Evolutionary conservation across 2,329 filamentous ascomycete species (phyloP).

Genomic region (Trichoderma simmonsii): DNA sequence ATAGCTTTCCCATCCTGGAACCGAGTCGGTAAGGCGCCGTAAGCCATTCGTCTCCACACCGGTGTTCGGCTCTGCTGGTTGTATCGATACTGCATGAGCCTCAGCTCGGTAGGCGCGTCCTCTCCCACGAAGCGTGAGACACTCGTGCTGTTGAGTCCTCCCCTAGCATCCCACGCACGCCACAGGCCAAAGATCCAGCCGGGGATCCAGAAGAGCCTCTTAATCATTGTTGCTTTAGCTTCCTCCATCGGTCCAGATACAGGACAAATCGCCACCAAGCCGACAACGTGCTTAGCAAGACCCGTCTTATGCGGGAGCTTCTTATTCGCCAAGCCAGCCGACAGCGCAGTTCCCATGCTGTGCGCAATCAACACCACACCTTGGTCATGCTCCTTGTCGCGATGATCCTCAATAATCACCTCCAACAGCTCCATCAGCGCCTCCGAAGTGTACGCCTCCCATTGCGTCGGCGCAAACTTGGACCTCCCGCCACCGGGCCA

Average conservation of each 20-base stretch:
- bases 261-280: constrained; percentile 79
- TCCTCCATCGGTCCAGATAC: constrained; percentile 60
- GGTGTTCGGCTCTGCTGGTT: constrained; percentile 81
- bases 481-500: constrained; percentile 87
- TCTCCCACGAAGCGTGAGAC: constrained; percentile 73
- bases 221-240: constrained; percentile 41
- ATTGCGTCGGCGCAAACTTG: constrained; percentile 64
- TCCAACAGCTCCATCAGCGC: constrained; percentile 73
- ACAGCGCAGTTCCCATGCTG: constrained; percentile 82
- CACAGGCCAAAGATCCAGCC: constrained; percentile 71
- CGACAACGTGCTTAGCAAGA: constrained; percentile 65
- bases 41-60: constrained; percentile 79
- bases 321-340: constrained; percentile 62
- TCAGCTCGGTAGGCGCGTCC: constrained; percentile 62
- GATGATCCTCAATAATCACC: constrained; percentile 69
- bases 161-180: constrained; percentile 73
- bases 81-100: constrained; percentile 66
- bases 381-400: constrained; percentile 63
- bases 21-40: constrained; percentile 60
- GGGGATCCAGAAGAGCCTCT: constrained; percentile 65
- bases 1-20: constrained; percentile 51
- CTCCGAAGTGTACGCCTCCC: constrained; percentile 76
- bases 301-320: constrained; percentile 42
- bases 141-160: constrained; percentile 73
- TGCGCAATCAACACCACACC: constrained; percentile 80